These are phyloP conservation scores for Trichoderma parareesei DNA, from an alignment of 495 filamentous ascomycete species.

Conservation along the genomic window DNA sequence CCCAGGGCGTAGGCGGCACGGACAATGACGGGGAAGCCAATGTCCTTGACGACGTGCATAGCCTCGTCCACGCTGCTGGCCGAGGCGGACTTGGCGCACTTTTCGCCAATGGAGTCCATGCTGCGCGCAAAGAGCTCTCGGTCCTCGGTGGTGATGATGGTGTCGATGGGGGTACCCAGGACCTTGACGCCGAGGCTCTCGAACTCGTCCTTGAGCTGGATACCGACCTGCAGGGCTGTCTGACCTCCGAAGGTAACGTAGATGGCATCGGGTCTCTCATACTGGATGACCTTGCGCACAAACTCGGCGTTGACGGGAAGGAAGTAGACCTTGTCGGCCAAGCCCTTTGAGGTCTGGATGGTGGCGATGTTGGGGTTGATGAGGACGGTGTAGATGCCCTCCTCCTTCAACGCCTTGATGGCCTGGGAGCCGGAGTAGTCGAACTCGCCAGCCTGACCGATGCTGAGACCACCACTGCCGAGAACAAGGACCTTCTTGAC, in stretches of 20 bases:
- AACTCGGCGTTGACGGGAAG: slow-evolving; percentile 95
- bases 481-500: slow-evolving; percentile 94
- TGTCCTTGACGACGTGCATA: slow-evolving; percentile 70
- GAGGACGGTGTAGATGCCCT: slow-evolving; percentile 85
- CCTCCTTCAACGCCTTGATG: slow-evolving; percentile 94
- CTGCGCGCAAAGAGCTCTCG: slow-evolving; percentile 93
- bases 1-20: slow-evolving; percentile 94
- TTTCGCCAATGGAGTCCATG: slow-evolving; percentile 97
- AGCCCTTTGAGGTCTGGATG: slow-evolving; percentile 95
- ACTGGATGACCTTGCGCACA: slow-evolving; percentile 90
- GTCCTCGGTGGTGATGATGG: slow-evolving; percentile 97
- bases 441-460: slow-evolving; percentile 95
- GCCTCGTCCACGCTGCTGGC: slow-evolving; percentile 83
- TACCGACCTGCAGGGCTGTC: slow-evolving; percentile 89
- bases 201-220: slow-evolving; percentile 94
- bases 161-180: slow-evolving; percentile 91
- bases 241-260: slow-evolving; percentile 95
- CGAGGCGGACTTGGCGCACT: slow-evolving; percentile 94
- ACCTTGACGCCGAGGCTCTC: slow-evolving; percentile 84
- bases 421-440: slow-evolving; percentile 96
- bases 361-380: slow-evolving; percentile 99
- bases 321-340: slow-evolving; percentile 97
- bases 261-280: slow-evolving; percentile 89
- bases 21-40: slow-evolving; percentile 94
- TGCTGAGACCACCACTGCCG: slow-evolving; percentile 87